Evolutionary conservation across 148 eudicot genomes (phyloP).

Genomic region (Vaccinium darrowii): DNA sequence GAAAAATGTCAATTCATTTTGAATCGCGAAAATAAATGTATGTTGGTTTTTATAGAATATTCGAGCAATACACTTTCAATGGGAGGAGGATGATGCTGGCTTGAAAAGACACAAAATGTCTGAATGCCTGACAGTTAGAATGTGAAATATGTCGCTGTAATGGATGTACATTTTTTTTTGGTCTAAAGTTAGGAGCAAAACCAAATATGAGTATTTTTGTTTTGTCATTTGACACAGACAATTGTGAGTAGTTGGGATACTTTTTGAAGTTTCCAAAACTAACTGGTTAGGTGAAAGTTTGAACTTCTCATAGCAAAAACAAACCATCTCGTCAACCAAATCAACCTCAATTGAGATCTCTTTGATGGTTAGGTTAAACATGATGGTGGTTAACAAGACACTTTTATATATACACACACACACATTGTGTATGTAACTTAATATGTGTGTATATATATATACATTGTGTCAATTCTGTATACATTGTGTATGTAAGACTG

Average conservation of each 20-base stretch:
- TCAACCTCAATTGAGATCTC: background rate
- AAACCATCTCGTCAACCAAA: background rate
- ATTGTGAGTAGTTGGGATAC: background rate
- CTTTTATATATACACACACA: background rate
- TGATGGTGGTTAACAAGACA: background rate
- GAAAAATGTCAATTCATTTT: too few relatives aligned
- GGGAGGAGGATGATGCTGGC: too few relatives aligned
- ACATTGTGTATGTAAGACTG: too few relatives aligned
- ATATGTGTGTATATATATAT: too few relatives aligned
- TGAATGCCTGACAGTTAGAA: background rate
- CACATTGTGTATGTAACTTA: too few relatives aligned
- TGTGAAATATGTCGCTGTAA: background rate
- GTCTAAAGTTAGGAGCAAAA: slow-evolving; percentile 7
- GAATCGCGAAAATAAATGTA: too few relatives aligned
- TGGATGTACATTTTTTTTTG: background rate
- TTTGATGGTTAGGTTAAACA: slow-evolving; percentile 7
- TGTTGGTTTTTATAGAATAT: too few relatives aligned
- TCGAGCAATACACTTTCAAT: too few relatives aligned
- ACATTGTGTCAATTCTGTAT: background rate
- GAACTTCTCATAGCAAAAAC: background rate
- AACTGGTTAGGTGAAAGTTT: background rate
- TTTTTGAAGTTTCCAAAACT: background rate
- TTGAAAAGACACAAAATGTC: too few relatives aligned
- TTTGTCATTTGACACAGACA: background rate
- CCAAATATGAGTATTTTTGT: background rate